These are phyloP conservation scores for Leccinum barrowsii DNA, from an alignment of 768 basidiomycete species.

Conservation along the genomic window DNA sequence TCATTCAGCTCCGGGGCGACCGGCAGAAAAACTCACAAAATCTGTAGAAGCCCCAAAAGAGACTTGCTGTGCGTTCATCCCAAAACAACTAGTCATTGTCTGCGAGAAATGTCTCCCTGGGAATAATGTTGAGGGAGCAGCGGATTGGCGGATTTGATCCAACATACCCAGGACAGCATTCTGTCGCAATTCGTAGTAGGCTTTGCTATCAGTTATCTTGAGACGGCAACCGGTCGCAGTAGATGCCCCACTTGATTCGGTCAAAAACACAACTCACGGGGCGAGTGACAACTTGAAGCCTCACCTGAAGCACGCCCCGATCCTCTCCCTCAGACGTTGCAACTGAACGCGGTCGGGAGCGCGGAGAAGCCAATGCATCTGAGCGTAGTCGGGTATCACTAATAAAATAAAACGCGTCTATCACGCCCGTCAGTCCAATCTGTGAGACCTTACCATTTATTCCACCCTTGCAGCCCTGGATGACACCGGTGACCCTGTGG, in stretches of 20 bases:
- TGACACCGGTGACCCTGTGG: conserved; percentile 73
- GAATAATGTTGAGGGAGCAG: conserved; percentile 4
- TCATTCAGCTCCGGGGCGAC: background rate
- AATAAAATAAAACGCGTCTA: conserved; percentile 3
- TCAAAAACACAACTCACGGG: conserved; percentile 5
- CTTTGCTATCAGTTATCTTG: conserved; percentile 37
- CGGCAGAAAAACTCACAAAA: conserved; percentile 50
- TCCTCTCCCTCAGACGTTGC: conserved; percentile 49
- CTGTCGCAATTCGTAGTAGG: conserved; percentile 58
- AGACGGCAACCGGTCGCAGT: conserved; percentile 58
- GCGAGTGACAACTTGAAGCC: conserved; percentile 19
- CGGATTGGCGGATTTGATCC: background rate
- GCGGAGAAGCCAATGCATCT: conserved; percentile 68
- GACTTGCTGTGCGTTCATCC: conserved; percentile 33
- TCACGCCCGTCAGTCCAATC: background rate
- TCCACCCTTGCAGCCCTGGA: conserved; percentile 64
- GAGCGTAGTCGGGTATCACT: conserved; percentile 86
- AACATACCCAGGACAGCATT: conserved; percentile 52
- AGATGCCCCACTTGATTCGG: conserved; percentile 53
- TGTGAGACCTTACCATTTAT: conserved; percentile 54
- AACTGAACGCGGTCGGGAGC: conserved; percentile 63
- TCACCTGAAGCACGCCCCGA: conserved; percentile 70
- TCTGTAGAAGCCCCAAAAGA: conserved; percentile 66
- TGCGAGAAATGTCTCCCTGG: conserved; percentile 54
- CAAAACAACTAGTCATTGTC: conserved; percentile 43